Evolutionary conservation across 352 stramenopile species (phyloP).

Genomic region (Pythium phragmiticola): DNA sequence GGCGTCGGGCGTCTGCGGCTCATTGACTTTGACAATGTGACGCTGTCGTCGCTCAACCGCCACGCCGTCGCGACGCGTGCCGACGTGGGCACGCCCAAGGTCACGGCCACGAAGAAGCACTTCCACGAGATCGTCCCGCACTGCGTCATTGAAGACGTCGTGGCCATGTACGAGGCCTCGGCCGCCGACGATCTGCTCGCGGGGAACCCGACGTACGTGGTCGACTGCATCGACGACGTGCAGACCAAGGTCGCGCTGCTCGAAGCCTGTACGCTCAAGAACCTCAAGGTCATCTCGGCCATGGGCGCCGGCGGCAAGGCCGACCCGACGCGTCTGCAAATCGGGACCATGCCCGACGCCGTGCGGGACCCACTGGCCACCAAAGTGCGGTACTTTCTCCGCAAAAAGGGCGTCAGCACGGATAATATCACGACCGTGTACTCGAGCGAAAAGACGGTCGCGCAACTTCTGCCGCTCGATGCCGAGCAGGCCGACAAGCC

Average conservation of each 20-base stretch:
- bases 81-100: conserved; percentile 96
- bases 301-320: conserved; percentile 94
- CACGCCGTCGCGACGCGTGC: conserved; percentile 95
- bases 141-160: conserved; percentile 84
- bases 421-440: conserved; percentile 87
- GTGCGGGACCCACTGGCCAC: conserved; percentile 94
- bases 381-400: conserved; percentile 95
- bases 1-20: conserved; percentile 94
- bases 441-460: conserved; percentile 96
- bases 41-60: conserved; percentile 97
- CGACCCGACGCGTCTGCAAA: conserved; percentile 96
- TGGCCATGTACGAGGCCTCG: conserved; percentile 90
- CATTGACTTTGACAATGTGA: conserved; percentile 99
- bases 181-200: conserved; percentile 82
- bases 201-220: conserved; percentile 90
- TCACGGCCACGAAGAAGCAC: conserved; percentile 82
- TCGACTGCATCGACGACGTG: conserved; percentile 99
- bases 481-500: conserved; percentile 87
- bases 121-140: conserved; percentile 69
- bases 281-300: conserved; percentile 81
- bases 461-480: conserved; percentile 94
- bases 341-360: conserved; percentile 94
- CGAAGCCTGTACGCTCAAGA: conserved; percentile 81
- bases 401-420: conserved; percentile 73
- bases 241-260: conserved; percentile 96